phyloP scores from a whole-genome alignment of 345 rosid species.

The Sisymbrium altissimum region DNA sequence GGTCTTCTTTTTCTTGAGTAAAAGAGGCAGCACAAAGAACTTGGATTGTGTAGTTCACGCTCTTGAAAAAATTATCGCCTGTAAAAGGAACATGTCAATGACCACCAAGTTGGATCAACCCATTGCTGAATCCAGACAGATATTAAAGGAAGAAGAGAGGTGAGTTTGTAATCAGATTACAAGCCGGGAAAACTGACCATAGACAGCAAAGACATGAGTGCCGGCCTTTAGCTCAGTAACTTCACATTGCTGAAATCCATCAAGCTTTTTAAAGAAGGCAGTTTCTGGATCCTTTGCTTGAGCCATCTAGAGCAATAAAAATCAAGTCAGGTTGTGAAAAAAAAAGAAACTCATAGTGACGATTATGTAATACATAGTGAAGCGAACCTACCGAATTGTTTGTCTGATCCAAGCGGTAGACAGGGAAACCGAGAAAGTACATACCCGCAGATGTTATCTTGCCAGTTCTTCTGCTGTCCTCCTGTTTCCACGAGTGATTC shows the following conservation, averaged over 20 bases:
- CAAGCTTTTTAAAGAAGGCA: conserved; percentile 87
- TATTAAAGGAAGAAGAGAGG: not conserved
- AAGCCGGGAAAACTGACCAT: conserved; percentile 55
- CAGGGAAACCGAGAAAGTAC: conserved; percentile 97
- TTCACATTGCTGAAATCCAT: conserved; percentile 97
- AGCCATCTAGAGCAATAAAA: conserved; percentile 49
- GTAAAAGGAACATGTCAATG: conserved; percentile 18
- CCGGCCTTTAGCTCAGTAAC: conserved; percentile 87
- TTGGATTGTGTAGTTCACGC: conserved; percentile 84
- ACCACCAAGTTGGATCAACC: conserved; percentile 3
- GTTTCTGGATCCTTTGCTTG: conserved; percentile 90
- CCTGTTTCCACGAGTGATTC: conserved; percentile 41
- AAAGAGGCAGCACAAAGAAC: conserved; percentile 81
- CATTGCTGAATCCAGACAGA: not conserved
- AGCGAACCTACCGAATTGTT: conserved; percentile 60
- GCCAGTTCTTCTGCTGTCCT: conserved; percentile 82
- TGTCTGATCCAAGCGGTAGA: conserved; percentile 81
- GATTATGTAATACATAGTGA: not conserved
- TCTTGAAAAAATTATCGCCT: conserved; percentile 97
- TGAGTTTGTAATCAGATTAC: not conserved
- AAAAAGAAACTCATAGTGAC: conserved; percentile 18
- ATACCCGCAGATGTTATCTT: conserved; percentile 90
- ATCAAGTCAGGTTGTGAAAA: not conserved
- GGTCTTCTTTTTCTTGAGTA: conserved; percentile 67
- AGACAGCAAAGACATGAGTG: conserved; percentile 85